These are phyloP conservation scores for Mortierella sp. DNA, from an alignment of 371 early-diverging fungal species.

Conservation along the genomic window DNA sequence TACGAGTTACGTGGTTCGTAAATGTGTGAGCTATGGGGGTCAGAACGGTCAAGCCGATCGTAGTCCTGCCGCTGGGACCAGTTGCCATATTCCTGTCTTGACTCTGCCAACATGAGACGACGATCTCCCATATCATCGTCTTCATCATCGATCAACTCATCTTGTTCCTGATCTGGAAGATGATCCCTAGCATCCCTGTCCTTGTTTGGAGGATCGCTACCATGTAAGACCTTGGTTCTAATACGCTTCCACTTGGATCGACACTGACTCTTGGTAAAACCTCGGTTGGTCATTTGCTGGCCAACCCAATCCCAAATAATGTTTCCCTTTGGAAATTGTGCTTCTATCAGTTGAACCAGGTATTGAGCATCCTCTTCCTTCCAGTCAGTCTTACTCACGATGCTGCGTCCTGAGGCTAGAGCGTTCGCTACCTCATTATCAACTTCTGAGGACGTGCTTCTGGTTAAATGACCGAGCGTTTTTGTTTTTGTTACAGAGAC, in stretches of 20 bases:
- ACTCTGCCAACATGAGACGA: constrained; percentile 1
- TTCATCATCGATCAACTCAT: constrained; percentile 46
- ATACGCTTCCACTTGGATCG: constrained; percentile 57
- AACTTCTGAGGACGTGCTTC: constrained; percentile 54
- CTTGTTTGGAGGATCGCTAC: constrained; percentile 23
- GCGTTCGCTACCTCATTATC: constrained; percentile 52
- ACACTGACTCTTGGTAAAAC: constrained; percentile 52
- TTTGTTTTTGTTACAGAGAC: constrained; percentile 39
- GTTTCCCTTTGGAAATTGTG: constrained; percentile 53
- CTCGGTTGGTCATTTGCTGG: constrained; percentile 45
- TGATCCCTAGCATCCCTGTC: constrained; percentile 23
- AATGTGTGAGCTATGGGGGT: constrained; percentile 7
- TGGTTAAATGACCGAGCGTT: constrained; percentile 41
- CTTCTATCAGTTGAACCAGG: constrained; percentile 45
- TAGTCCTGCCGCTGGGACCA: constrained; percentile 18
- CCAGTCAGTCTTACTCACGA: constrained; percentile 57
- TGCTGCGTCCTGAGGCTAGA: constrained; percentile 52
- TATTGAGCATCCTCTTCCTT: constrained; percentile 53
- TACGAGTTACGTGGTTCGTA: not conserved
- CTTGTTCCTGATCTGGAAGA: constrained; percentile 28
- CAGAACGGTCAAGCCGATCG: not conserved
- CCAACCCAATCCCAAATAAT: constrained; percentile 58
- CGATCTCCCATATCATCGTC: constrained; percentile 27
- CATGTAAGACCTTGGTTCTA: constrained; percentile 48
- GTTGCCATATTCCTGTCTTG: constrained; percentile 2